phyloP scores from a whole-genome alignment of 2,329 filamentous ascomycete species.

The Ceratocystiopsis brevicomis region DNA sequence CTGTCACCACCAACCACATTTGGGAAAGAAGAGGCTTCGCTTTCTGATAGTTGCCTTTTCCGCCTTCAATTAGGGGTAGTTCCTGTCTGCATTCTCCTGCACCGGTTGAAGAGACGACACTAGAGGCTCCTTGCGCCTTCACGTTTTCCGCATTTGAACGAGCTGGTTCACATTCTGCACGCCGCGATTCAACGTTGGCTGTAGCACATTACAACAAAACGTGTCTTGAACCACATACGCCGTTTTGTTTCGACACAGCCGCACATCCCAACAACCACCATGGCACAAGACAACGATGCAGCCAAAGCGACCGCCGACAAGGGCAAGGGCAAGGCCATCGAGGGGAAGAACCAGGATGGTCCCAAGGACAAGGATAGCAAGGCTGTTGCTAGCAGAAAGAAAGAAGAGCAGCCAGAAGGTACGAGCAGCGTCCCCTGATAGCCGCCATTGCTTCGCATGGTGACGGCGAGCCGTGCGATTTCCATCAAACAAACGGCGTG shows the following conservation, averaged over 20 bases:
- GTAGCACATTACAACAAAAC: too few relatives aligned
- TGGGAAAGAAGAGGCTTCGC: too few relatives aligned
- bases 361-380: slow-evolving; percentile 54
- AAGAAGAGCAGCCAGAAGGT: slow-evolving; percentile 44
- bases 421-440: slow-evolving; percentile 11
- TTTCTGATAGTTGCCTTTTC: too few relatives aligned
- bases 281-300: slow-evolving; percentile 89
- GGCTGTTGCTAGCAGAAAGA: slow-evolving; percentile 51
- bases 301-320: slow-evolving; percentile 63
- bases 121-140: not conserved
- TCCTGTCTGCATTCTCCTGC: not conserved
- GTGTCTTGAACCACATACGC: too few relatives aligned
- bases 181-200: not conserved
- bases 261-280: slow-evolving; percentile 18
- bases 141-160: not conserved
- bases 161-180: not conserved
- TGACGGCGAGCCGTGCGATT: too few relatives aligned
- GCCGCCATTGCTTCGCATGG: too few relatives aligned
- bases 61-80: too few relatives aligned
- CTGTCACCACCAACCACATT: too few relatives aligned
- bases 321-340: slow-evolving; percentile 83
- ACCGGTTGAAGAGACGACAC: not conserved
- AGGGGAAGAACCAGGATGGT: slow-evolving; percentile 40
- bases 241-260: too few relatives aligned
- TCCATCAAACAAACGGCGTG: not conserved